Base-by-base conservation (phyloP, 768 basidiomycete species). In the Kwoniella shandongensis region DNA sequence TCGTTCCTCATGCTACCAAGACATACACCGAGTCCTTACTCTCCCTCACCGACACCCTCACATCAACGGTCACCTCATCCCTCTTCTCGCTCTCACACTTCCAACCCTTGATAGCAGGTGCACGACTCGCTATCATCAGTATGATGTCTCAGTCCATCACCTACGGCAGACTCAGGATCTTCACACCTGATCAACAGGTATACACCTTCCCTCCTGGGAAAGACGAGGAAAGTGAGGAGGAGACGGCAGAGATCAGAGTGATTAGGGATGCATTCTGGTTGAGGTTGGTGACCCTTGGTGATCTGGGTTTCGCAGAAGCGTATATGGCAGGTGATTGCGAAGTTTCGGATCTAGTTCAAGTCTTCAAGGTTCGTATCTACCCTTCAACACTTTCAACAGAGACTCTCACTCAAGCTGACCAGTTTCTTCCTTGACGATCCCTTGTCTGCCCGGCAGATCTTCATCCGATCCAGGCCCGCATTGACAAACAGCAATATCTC, bases 291-390 rank as follows among this genome's bases (percentile, higher is more conserved):
- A 59, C 69, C 7, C 83, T 84, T 80, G 80, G 84, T 22, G 86
- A 88, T 69, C 76, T 89, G 41, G 88, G 86, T 2, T 88, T 89
- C 64, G 81, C 85, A 4, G 88, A 89, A 74, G 84, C 85, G 0
- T 88, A 84, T 75, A 88, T 89, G 88, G 84, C 83, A 53, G 86
- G 87, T 6, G 87, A 89, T 42, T 83, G 87, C 27, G 83, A 85
- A 62, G 84, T 84, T 51, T 65, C 65, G 13, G 65, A 87, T 64
- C 79, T 89, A n/a, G 80, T 83, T 3, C 76, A 81, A 2, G 73
- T 88, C 0, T 88, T 88, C 77, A 76, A 82, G 73, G 86, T 85
- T 57, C 65, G 81, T 74, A 12, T 10, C 5, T 18, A 23, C 29
- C 7, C 23, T 18, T 27, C 18, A 11, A 22, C 18, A 32, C 41